Base-by-base conservation (phyloP, 2,329 filamentous ascomycete genomes). In the Stagonosporopsis rhizophila region DNA sequence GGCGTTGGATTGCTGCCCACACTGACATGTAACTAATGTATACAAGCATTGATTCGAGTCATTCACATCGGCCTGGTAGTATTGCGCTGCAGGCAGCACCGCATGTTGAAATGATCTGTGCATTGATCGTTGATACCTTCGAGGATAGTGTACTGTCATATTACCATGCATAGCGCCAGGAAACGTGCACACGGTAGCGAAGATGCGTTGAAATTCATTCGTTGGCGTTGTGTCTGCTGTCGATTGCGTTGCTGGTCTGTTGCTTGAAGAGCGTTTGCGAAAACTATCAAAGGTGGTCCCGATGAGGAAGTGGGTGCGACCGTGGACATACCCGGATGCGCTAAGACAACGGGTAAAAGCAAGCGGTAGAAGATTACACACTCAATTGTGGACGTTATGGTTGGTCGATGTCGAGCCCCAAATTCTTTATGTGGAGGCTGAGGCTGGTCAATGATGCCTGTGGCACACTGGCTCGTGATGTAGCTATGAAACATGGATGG, bases 251-350 rank as follows among this genome's bases (percentile, higher is more conserved):
- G 22, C 23, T 41, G 46, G 34, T 40, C 25, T 34, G 28, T 30
- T 44, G 32, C 34, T 44, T 4, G 20, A 4, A 47, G n/a, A 20
- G 25, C 39, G 44, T 4, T 14, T 44, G 7, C 39, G 52, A 45
- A 15, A 28, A 56, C 41, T 42, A 42, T 7, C 23, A 41, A 23
- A 27, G 12, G 12, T 19, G 28, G 25, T 35, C 52, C 52, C 19
- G 44, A 56, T 56, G 41, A 37, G 48, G 52, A 39, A 56, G 41
- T 50, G 22, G 35, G 40, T 46, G 52, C 52, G 52, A 56, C 27
- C 14, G 27, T 9, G 25, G 25, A 30, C 38, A 15, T 28, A 19
- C 20, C 27, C 27, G 28, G 28, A n/a, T 22, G 20, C 23, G 28
- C 44, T 48, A 44, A 32, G 14, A 11, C 14, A 41, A 23, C 25